Base-by-base conservation (phyloP, 768 basidiomycete genomes). In the Rhizopogon rudus region DNA sequence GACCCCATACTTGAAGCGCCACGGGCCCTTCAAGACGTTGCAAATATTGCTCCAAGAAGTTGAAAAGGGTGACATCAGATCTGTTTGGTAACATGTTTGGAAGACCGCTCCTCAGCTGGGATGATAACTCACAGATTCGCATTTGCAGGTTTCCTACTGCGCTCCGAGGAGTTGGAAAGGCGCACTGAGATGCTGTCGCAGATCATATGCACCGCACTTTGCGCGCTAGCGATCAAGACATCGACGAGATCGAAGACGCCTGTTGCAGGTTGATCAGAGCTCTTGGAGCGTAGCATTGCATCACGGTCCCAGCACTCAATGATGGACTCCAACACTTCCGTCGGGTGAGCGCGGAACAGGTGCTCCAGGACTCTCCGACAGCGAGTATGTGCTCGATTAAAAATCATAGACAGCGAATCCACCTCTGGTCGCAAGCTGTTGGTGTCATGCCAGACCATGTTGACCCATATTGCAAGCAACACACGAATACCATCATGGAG, bases 1-100 rank as follows among this genome's bases (percentile, higher is more conserved):
- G 81, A 42, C 74, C 70, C 96, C 96, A 98, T 17, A 98, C 89
- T 72, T 98, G 97, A 10, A 94, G 77, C 3, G 92, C 95, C 37
- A 97, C 74, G 0, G 97, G 92, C 0, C 93, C 92, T 68, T 98
- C 97, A 41, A 98, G 70, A 9, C 86, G 82, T 16, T 73, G 73
- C 29, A 98, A 67, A 65, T 98, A 98, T 53, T 84, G 83, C 65
- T 98, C 93, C 44, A 98, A 74, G 67, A 98, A 98, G 31, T 78
- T 81, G 76, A 92, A 93, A n/a, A 93, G 64, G 14, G 78, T 77
- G 3, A 73, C 70, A 57, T 93, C 91, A 39, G 82, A 79, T 56
- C 93, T 95, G 55, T n/a, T 43, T 53, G 22, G 35, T 25, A 10
- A 20, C 5, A 6, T 5, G 33, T 31, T 35, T 16, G 14, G 20